A percentile compares a stretch with the other conserved stretches of the same genome.
These are phyloP conservation scores for Vanrija pseudolonga DNA, from an alignment of 1,284 basidiomycete species.

Conservation along the genomic window DNA sequence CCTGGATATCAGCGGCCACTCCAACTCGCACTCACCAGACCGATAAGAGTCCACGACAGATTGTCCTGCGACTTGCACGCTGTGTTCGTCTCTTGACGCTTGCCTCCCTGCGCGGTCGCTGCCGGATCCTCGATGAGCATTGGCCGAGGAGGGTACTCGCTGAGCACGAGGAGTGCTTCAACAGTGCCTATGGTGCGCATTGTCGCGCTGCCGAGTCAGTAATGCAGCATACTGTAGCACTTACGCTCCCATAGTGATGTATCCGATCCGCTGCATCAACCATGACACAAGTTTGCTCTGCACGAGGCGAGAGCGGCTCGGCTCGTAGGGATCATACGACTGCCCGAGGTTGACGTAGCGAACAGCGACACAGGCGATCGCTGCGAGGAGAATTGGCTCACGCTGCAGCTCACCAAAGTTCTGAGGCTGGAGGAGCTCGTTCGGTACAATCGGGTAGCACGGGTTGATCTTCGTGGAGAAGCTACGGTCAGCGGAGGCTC, in stretches of 20 bases:
- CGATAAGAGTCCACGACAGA: conserved; percentile 18
- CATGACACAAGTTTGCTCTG: conserved; percentile 14
- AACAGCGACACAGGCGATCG: conserved; percentile 13
- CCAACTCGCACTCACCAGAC: conserved; percentile 5
- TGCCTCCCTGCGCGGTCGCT: neutral
- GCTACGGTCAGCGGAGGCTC: neutral
- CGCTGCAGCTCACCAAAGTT: conserved; percentile 10
- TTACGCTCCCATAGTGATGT: conserved; percentile 20
- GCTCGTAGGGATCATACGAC: conserved; percentile 13
- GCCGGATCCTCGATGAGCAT: conserved; percentile 12
- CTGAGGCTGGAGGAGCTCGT: conserved; percentile 14
- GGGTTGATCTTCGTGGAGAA: conserved; percentile 17
- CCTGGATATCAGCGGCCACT: neutral
- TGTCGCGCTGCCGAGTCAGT: conserved; percentile 2
- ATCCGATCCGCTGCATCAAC: conserved; percentile 16
- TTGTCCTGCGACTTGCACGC: conserved; percentile 18
- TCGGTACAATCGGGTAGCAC: conserved; percentile 15
- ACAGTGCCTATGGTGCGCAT: conserved; percentile 22
- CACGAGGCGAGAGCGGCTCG: conserved; percentile 9
- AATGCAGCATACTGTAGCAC: neutral
- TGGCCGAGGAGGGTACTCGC: conserved; percentile 22
- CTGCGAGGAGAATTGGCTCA: conserved; percentile 16
- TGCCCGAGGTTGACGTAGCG: conserved; percentile 17
- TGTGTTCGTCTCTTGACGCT: neutral
- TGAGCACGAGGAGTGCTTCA: conserved; percentile 21